A percentile compares a stretch with the other conserved stretches of the same genome.
phyloP scores from a whole-genome alignment of 1,284 basidiomycete genomes.

The Testicularia cyperi region DNA sequence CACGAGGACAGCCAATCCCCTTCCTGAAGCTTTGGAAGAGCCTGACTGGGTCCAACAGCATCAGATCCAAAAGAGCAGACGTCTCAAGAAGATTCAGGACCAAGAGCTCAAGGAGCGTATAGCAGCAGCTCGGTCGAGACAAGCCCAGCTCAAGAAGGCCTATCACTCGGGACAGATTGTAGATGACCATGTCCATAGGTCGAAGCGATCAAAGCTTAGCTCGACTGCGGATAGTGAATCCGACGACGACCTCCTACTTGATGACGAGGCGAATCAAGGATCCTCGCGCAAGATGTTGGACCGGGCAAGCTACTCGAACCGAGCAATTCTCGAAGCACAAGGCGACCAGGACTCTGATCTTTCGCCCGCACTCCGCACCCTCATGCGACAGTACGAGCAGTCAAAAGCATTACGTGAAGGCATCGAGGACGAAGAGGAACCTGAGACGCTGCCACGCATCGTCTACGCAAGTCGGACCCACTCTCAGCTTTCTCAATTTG shows the following conservation, averaged over 20 bases:
- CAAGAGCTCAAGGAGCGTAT: conserved; percentile 56
- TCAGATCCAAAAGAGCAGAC: conserved; percentile 51
- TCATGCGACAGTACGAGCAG: conserved; percentile 67
- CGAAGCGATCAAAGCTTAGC: not conserved
- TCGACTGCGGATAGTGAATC: conserved; percentile 12
- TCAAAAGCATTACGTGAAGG: conserved; percentile 12
- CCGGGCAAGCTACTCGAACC: conserved; percentile 22
- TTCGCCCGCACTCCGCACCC: conserved; percentile 74
- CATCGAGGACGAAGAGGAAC: conserved; percentile 38
- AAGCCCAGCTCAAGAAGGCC: conserved; percentile 27
- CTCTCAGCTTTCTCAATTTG: conserved; percentile 86
- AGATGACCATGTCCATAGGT: not conserved
- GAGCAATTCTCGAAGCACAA: conserved; percentile 5
- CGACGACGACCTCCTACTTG: conserved; percentile 37
- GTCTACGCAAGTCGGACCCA: conserved; percentile 94
- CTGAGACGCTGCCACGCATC: conserved; percentile 64
- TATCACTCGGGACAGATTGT: conserved; percentile 3
- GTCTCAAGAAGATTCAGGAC: conserved; percentile 52
- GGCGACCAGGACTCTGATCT: conserved; percentile 60
- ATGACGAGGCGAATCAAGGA: conserved; percentile 15
- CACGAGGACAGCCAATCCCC: not conserved
- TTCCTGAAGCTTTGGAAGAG: conserved; percentile 51
- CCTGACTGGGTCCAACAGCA: conserved; percentile 62
- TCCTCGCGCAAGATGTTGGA: too few species aligned
- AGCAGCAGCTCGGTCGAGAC: conserved; percentile 30